These are phyloP conservation scores for Aplosporella prunicola DNA, from an alignment of 2,329 filamentous ascomycete species.

Conservation along the genomic window DNA sequence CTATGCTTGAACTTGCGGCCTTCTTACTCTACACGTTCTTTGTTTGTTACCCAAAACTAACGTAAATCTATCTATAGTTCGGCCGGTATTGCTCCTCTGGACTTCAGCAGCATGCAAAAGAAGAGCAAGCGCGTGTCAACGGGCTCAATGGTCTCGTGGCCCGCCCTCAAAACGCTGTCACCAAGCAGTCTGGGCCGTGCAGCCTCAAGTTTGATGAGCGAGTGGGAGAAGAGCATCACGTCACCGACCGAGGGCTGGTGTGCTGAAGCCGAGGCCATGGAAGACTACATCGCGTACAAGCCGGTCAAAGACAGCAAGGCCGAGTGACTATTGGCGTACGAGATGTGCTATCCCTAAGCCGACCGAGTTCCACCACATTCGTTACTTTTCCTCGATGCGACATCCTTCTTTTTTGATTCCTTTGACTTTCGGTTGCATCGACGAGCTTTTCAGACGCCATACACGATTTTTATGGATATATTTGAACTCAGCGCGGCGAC, in stretches of 20 bases:
- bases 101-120: slow-evolving; percentile 6
- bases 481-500: no score
- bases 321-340: no score
- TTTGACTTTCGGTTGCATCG: no score
- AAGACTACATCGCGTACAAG: slow-evolving; percentile 4
- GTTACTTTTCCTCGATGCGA: neutral
- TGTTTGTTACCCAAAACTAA: neutral
- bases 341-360: no score
- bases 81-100: slow-evolving; percentile 7
- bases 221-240: slow-evolving; percentile 62
- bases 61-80: slow-evolving; percentile 1
- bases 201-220: slow-evolving; percentile 76
- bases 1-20: slow-evolving; percentile 10
- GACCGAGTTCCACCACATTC: no score
- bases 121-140: slow-evolving; percentile 15
- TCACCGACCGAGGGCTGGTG: slow-evolving; percentile 5
- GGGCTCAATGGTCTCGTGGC: slow-evolving; percentile 46
- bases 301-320: slow-evolving; percentile 1
- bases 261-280: slow-evolving; percentile 7
- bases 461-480: no score
- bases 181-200: slow-evolving; percentile 72
- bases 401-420: neutral
- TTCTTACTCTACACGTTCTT: neutral
- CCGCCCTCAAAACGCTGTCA: slow-evolving; percentile 59
- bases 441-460: no score